Evolutionary conservation across 2,329 filamentous ascomycete species (phyloP), one percentile per base, ranked within the genome.

Genomic region (Aspergillus sp.): DNA sequence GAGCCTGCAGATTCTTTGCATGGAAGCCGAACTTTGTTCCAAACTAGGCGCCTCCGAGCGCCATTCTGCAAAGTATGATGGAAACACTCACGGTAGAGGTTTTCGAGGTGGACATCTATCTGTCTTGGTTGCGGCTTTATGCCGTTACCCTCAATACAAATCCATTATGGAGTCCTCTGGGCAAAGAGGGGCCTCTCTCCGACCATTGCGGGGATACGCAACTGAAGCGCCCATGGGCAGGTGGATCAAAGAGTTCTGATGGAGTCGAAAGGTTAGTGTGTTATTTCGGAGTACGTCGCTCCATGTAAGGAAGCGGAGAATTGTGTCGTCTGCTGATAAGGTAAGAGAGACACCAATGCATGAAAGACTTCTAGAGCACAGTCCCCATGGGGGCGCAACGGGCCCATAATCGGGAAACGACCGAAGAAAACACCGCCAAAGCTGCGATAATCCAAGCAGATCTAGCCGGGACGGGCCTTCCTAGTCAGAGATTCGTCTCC

Each of bases 21-120:
- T 48, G 24, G 49, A 57, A 49, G 49, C 49, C 43, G 55, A 57
- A 53, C 38, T 48, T 53, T 57, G 49, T 53, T 43, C 20, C n/a
- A 26, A 26, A 41, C 22, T 22, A 11, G 26, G 17, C 22, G 50
- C 12, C 18, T 38, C 24, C 26, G 41, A 26, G 22, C 38, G 30
- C 26, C 15, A 26, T 32, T 13, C 15, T 34, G 24, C 32, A 5
- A 48, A 12, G 24, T n/a, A 34, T 9, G 26, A 13, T n/a, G 36
- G 12, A 9, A 48, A 20, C 9, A 42, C 39, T 20, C 3, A 7
- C 17, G 38, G 13, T 20, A 11, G n/a, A 20, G 13, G 15, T 12
- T 12, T 5, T 18, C 18, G 44, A 22, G 12, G 18, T 3, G 12
- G 17, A 20, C 3, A 36, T 34, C 26, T 13, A 48, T 38, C 12